Evolutionary conservation across 2,329 filamentous ascomycete genomes (phyloP), one percentile per base, ranked within the genome.

Genomic region (Didymella lethalis): DNA sequence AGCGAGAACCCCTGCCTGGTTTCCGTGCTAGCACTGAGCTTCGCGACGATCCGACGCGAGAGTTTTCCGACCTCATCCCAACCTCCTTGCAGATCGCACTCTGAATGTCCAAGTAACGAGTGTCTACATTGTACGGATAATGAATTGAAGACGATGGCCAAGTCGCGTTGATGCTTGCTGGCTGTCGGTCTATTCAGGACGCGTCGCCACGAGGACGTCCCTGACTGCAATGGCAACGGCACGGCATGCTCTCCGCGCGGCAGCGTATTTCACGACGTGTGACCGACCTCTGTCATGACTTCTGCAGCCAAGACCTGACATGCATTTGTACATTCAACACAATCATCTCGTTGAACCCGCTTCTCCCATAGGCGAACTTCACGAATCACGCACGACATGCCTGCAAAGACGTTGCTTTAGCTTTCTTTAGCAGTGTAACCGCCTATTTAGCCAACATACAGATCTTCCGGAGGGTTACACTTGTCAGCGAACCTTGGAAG

Each of bases 381-480:
- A 47, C 50, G 16, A 51, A 47, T 34, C 4, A 40, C 10, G 20
- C 34, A 18, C 16, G 38, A 26, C n/a, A 32, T 45, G 3, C 43
- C 25, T 54, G 47, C 18, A 51, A 12, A 25, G 32, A 59, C 50
- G 56, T 59, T 41, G 23, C 16, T 1, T 40, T 59, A 59, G 41
- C 56, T 20, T 4, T 7, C 26, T n/a, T 3, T 18, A 29, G 56
- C 18, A 29, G 41, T 11, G 32, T 26, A 59, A 29, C 50, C 56
- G 51, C 34, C 26, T 47, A 50, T 59, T 50, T 54, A 60, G 52
- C 52, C 57, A 55, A 47, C 36, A 31, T n/a, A 38, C 3, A 48
- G 8, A 41, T 44, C 50, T 48, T 48, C 41, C 57, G 44, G 36
- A 32, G 29, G 12, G 57, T 43, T 40, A 41, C 31, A 55, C 48